Evolutionary conservation across 176 grass and related monocot species (phyloP).

Genomic region (Luzula sylvatica): DNA sequence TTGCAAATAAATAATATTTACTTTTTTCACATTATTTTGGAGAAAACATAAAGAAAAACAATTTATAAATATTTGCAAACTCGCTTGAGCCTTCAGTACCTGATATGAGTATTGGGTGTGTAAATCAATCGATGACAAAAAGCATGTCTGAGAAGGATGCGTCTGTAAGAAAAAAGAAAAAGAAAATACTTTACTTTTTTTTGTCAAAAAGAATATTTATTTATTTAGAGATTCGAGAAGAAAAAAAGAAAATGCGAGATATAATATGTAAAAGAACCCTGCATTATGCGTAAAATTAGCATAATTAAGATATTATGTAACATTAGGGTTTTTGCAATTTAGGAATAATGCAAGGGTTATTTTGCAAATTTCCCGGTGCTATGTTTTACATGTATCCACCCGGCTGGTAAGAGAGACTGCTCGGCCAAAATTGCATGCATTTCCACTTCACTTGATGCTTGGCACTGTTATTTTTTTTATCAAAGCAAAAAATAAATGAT

Average conservation of each 20-base stretch:
- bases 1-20: not conserved
- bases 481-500: slow-evolving; percentile 1
- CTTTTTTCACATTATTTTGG: not conserved
- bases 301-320: no score
- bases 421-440: slow-evolving; percentile 76
- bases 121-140: slow-evolving; percentile 90
- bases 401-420: slow-evolving; percentile 80
- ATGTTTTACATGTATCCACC: slow-evolving; percentile 80
- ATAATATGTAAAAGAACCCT: no score
- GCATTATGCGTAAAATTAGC: no score
- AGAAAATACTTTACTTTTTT: not conserved
- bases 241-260: not conserved
- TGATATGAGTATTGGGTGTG: slow-evolving; percentile 96
- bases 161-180: slow-evolving; percentile 45
- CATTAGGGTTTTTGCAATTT: no score
- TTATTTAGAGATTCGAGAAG: not conserved
- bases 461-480: slow-evolving; percentile 42
- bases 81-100: slow-evolving; percentile 31
- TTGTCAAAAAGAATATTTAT: no score
- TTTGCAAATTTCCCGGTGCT: not conserved
- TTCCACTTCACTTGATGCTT: slow-evolving; percentile 84
- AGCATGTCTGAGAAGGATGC: slow-evolving; percentile 94
- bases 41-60: not conserved
- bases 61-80: not conserved
- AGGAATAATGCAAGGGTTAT: no score